These are phyloP conservation scores for Clausena lansium DNA, from an alignment of 345 rosid species.

Conservation along the genomic window DNA sequence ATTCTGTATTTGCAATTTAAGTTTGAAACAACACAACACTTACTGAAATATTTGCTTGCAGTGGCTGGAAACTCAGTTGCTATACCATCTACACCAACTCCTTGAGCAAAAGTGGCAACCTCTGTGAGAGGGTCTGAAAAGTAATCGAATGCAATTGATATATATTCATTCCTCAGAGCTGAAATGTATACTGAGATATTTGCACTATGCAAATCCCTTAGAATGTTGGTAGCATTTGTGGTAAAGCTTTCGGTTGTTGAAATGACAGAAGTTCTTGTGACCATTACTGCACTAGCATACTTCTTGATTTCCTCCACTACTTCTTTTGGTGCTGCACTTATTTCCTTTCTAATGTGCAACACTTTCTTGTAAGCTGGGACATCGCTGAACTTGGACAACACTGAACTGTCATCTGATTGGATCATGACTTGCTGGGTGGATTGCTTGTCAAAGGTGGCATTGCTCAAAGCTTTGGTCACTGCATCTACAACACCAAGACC, in stretches of 20 bases:
- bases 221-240: conserved; percentile 36
- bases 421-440: conserved; percentile 68
- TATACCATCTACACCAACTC: conserved; percentile 57
- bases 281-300: conserved; percentile 57
- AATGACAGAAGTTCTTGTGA: conserved; percentile 45
- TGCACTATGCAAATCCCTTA: conserved; percentile 53
- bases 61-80: conserved; percentile 80
- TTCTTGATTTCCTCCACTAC: conserved; percentile 63
- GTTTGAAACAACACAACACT: conserved; percentile 18
- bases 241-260: conserved; percentile 30
- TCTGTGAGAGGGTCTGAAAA: conserved; percentile 65
- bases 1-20: background rate
- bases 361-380: conserved; percentile 55
- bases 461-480: conserved; percentile 47
- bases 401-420: conserved; percentile 75
- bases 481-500: conserved; percentile 59
- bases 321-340: conserved; percentile 53
- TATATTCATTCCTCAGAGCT: conserved; percentile 59
- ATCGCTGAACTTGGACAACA: conserved; percentile 48
- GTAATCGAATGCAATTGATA: conserved; percentile 65
- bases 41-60: conserved; percentile 65
- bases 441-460: conserved; percentile 69
- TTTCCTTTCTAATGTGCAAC: conserved; percentile 36
- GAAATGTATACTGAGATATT: conserved; percentile 68
- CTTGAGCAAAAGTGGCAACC: conserved; percentile 58